Base-by-base conservation (phyloP, 2,329 filamentous ascomycete genomes). In the Exophiala sideris region DNA sequence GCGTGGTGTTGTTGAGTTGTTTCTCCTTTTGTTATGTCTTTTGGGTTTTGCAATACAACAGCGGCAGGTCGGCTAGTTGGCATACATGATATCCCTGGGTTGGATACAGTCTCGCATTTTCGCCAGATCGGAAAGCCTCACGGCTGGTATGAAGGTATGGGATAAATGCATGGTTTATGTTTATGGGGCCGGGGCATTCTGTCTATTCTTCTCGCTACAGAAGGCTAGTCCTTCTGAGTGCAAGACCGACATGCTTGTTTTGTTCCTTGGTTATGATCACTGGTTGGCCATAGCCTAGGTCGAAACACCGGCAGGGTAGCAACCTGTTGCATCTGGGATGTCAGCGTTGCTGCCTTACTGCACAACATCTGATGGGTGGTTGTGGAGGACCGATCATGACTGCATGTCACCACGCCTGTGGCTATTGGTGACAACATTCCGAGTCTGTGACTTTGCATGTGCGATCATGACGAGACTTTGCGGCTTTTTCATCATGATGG, bases 71-170 rank as follows among this genome's bases (percentile, higher is more conserved):
- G 72, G 73, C 71, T 74, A 65, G 71, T 63, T 74, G 67, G 67
- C 67, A 67, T 66, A 65, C 33, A 64, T 66, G 57, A 64, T 61
- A 61, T 68, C 65, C 65, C 67, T 65, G 63, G 65, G 66, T 59
- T 63, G 65, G 68, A 65, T 65, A 64, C 64, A 61, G 67, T 70
- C 70, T 68, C 67, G 64, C 68, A 71, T 71, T 69, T 74, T 70
- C 71, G 70, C 67, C 75, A 76, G 73, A 76, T 69, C 65, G 71
- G 72, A 72, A 61, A 68, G 74, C 74, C 74, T 76, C 74, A 64
- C 73, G 74, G 74, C 74, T 68, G 67, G 47, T 48, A 48, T 59
- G 68, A 71, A 72, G 69, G 71, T 67, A 68, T 67, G 69, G 71
- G 71, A 68, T 68, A 70, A 67, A 66, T 55, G 56, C 56, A 52